phyloP scores from a whole-genome alignment of 2,329 filamentous ascomycete species.

The Diplodia mutila region DNA sequence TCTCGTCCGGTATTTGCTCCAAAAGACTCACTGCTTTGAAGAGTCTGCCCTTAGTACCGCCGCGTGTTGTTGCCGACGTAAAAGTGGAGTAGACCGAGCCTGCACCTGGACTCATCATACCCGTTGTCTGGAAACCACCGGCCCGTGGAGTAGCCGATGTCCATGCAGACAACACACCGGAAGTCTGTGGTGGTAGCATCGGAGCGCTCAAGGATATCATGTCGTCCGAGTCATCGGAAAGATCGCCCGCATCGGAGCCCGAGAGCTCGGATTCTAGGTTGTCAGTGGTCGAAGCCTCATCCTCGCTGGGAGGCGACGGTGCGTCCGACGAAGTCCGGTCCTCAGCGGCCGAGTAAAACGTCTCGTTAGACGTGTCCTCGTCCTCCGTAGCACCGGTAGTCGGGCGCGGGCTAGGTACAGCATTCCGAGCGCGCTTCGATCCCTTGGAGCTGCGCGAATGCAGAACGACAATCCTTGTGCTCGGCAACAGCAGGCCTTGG shows the following conservation, averaged over 20 bases:
- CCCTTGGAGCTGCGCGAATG: slow-evolving; percentile 62
- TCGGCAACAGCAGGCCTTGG: slow-evolving; percentile 77
- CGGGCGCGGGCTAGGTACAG: slow-evolving; percentile 51
- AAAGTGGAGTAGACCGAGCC: slow-evolving; percentile 89
- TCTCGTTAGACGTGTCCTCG: slow-evolving; percentile 85
- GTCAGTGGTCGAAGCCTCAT: slow-evolving; percentile 45
- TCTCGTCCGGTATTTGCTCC: slow-evolving; percentile 70
- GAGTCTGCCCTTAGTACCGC: slow-evolving; percentile 72
- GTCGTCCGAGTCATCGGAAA: slow-evolving; percentile 92
- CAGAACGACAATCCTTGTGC: slow-evolving; percentile 82
- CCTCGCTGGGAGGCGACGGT: slow-evolving; percentile 44
- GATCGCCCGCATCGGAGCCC: slow-evolving; percentile 69
- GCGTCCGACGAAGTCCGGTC: slow-evolving; percentile 56
- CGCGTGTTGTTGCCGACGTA: slow-evolving; percentile 79
- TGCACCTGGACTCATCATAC: slow-evolving; percentile 68
- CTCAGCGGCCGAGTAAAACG: slow-evolving; percentile 91
- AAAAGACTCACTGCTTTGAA: slow-evolving; percentile 84
- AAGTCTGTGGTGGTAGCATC: slow-evolving; percentile 73
- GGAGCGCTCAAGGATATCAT: slow-evolving; percentile 89
- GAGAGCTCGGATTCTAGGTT: slow-evolving; percentile 62
- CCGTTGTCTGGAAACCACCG: slow-evolving; percentile 70
- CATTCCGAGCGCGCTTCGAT: slow-evolving; percentile 45
- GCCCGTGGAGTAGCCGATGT: slow-evolving; percentile 82
- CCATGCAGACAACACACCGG: slow-evolving; percentile 78
- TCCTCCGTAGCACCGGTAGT: slow-evolving; percentile 63